Base-by-base conservation (phyloP, 805 yeast genomes). In the Starmerella lactis-condensi region DNA sequence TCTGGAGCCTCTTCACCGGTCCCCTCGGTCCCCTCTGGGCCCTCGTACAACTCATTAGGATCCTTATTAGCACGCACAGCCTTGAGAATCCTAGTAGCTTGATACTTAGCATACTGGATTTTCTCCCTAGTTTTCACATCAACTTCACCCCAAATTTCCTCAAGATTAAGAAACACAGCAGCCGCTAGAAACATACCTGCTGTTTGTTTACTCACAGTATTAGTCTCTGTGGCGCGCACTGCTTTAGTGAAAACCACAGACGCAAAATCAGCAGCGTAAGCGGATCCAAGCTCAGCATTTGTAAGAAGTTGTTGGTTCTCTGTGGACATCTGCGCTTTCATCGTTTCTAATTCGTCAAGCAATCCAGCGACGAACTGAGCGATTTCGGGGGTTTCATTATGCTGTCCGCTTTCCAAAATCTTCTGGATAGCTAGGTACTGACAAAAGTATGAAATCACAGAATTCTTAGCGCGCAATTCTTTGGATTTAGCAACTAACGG, bases 361-460 rank as follows among this genome's bases (percentile, higher is more conserved):
- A 89, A 54, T 2, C 50, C 46, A 28, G 73, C 55, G 0, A 85
- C 78, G 42, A 67, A 68, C 2, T 43, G 45, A 10, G 78, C 79
- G 18, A 66, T 65, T 10, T 64, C 74, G 6, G 59, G 54, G 36
- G 67, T 65, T 2, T 56, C 43, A 15, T 65, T 55, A 45, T 82
- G 93, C 14, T 72, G 55, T 33, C 69, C 65, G 26, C 64, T 52
- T 22, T 61, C 60, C 14, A 85, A 55, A 3, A 85, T 71, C 43
- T 67, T 60, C 50, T 83, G 85, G 3, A 77, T 72, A 0, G 82
- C 77, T 46, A 75, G 73, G 30, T 75, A 48, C 38, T 60, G 62
- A 52, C 89, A 75, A 51, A 66, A 76, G 52, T 78, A 79, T 4
- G 85, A 60, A 18, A 79, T 64, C 8, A 73, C 54, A 0, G 91